Percentiles rank a stretch among this genome's conserved stretches.
Conservation (phyloP, 2,329 filamentous ascomycete species). For the Cladorrhinum sp. region DNA sequence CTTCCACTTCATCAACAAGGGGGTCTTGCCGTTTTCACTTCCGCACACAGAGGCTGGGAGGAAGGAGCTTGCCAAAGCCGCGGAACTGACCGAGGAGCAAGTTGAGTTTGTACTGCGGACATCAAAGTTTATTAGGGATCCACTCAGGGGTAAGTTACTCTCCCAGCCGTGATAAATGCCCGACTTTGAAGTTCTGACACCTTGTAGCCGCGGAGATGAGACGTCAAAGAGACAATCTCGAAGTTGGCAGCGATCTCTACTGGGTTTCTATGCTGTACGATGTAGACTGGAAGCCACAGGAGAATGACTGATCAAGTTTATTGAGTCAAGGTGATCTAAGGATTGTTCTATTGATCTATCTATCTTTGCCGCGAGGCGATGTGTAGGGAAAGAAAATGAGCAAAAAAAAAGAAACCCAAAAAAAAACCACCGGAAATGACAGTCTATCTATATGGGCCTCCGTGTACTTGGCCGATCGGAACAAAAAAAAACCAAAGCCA, state of each 20-base stretch:
- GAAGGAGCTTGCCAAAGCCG: constrained; percentile 21
- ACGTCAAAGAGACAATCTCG: constrained; percentile 2
- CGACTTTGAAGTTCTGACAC: neutral
- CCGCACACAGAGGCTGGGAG: constrained; percentile 12
- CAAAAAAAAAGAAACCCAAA: too few species aligned
- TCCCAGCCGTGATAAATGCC: neutral
- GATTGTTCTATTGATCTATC: neutral
- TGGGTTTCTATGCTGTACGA: constrained; percentile 26
- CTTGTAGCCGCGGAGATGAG: constrained; percentile 9
- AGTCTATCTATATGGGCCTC: neutral
- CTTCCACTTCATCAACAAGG: constrained; percentile 25
- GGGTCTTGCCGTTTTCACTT: constrained; percentile 20
- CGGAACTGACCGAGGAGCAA: constrained; percentile 17
- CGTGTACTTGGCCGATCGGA: neutral
- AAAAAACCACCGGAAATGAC: neutral
- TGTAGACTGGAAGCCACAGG: constrained; percentile 18
- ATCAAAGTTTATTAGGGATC: constrained; percentile 14
- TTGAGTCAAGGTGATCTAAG: neutral
- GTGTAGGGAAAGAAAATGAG: neutral
- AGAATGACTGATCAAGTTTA: constrained; percentile 9
- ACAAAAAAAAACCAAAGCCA: neutral
- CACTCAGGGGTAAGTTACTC: constrained; percentile 6
- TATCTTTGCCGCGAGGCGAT: neutral
- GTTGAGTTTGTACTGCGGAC: constrained; percentile 20
- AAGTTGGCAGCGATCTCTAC: constrained; percentile 22